A percentile compares a stretch with the other conserved stretches of the same genome.
Evolutionary conservation across 805 yeast species (phyloP).

Genomic region (Metschnikowia koreensis): DNA sequence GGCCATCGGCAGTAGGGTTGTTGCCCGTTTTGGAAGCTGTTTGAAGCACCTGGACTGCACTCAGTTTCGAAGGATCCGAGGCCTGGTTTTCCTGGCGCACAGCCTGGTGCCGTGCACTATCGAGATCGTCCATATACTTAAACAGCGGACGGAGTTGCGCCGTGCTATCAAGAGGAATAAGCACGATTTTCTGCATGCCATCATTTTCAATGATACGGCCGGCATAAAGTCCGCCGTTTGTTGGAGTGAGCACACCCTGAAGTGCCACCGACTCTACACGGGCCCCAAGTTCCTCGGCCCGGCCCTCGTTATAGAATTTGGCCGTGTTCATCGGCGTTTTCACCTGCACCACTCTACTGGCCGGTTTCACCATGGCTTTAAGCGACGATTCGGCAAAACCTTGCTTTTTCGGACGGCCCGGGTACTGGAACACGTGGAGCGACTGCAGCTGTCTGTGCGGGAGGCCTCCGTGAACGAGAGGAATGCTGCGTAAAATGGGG

Average conservation of each 20-base stretch:
- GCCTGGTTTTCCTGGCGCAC: slow-evolving; percentile 36
- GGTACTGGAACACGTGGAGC: slow-evolving; percentile 38
- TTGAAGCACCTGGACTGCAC: slow-evolving; percentile 41
- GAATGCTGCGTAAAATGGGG: slow-evolving; percentile 41
- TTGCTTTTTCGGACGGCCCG: slow-evolving; percentile 47
- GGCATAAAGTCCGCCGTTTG: slow-evolving; percentile 47
- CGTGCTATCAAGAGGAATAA: slow-evolving; percentile 63
- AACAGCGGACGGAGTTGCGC: slow-evolving; percentile 83
- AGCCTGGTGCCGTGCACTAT: slow-evolving; percentile 42
- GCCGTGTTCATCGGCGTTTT: slow-evolving; percentile 71
- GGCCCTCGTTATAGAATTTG: slow-evolving; percentile 63
- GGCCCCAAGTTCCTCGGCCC: slow-evolving; percentile 63
- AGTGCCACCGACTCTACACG: slow-evolving; percentile 58
- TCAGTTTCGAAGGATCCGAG: slow-evolving; percentile 15
- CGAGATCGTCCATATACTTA: slow-evolving; percentile 67
- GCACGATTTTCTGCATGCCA: slow-evolving; percentile 44
- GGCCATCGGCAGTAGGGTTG: slow-evolving; percentile 26
- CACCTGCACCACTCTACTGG: slow-evolving; percentile 65
- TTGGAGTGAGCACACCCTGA: slow-evolving; percentile 63
- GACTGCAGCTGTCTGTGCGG: slow-evolving; percentile 25
- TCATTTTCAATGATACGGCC: slow-evolving; percentile 27
- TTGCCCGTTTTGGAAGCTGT: slow-evolving; percentile 35
- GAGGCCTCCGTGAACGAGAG: slow-evolving; percentile 29
- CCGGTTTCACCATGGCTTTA: slow-evolving; percentile 56
- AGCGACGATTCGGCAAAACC: slow-evolving; percentile 35